These are phyloP conservation scores for Zalaria obscura DNA, from an alignment of 2,329 filamentous ascomycete species.

Conservation along the genomic window DNA sequence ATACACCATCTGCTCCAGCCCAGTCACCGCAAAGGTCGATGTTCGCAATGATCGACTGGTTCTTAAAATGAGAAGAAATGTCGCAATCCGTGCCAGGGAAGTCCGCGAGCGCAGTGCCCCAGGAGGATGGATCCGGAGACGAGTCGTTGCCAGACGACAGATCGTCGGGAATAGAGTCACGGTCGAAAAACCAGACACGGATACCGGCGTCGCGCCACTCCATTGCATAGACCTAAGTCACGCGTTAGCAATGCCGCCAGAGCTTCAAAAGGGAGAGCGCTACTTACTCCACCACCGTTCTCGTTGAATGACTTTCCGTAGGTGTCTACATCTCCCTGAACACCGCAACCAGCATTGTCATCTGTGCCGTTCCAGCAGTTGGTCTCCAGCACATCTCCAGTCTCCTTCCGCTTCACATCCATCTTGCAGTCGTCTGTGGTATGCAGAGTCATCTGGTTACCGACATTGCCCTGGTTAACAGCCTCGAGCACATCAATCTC, in stretches of 20 bases:
- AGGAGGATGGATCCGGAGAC: conserved; percentile 44
- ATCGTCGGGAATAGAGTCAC: conserved; percentile 18
- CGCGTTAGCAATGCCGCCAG: neutral
- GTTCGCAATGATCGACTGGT: conserved; percentile 52
- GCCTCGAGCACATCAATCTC: conserved; percentile 27
- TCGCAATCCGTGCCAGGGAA: conserved; percentile 50
- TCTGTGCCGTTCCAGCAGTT: conserved; percentile 25
- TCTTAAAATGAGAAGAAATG: conserved; percentile 45
- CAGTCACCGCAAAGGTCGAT: conserved; percentile 50
- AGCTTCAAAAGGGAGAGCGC: neutral
- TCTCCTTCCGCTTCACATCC: conserved; percentile 48
- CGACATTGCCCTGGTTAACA: conserved; percentile 14
- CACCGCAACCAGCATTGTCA: conserved; percentile 36
- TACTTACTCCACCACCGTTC: conserved; percentile 27
- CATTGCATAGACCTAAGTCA: conserved; percentile 33
- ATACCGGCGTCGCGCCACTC: conserved; percentile 49
- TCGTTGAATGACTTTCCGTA: conserved; percentile 21
- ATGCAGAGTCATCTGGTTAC: conserved; percentile 21
- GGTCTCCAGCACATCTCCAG: conserved; percentile 39
- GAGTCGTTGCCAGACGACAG: conserved; percentile 28
- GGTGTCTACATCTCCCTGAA: conserved; percentile 33
- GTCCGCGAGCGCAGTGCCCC: conserved; percentile 48
- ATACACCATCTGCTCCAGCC: conserved; percentile 23
- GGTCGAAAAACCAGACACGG: conserved; percentile 29
- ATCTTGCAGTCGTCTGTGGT: conserved; percentile 18